A percentile compares a stretch with the other conserved stretches of the same genome.
These are phyloP conservation scores for Ceratobasidium sp. DNA, from an alignment of 1,284 basidiomycete genomes.

Conservation along the genomic window DNA sequence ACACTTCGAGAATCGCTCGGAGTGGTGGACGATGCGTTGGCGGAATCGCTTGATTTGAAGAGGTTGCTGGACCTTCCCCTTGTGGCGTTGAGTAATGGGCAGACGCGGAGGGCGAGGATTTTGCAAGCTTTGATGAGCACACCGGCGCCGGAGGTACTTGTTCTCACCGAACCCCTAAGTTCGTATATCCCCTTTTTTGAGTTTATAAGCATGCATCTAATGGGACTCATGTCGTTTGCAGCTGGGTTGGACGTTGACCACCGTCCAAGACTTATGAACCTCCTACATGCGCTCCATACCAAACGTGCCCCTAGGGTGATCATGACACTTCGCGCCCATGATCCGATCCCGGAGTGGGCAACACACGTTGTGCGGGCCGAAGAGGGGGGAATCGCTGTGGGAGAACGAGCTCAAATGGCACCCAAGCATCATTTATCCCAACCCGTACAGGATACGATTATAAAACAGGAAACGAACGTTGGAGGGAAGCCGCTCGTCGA, in stretches of 20 bases:
- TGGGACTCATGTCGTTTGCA: constrained; percentile 54
- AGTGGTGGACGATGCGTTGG: constrained; percentile 60
- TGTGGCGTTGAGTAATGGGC: constrained; percentile 90
- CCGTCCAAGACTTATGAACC: constrained; percentile 68
- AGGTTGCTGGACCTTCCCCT: constrained; percentile 83
- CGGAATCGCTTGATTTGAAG: constrained; percentile 68
- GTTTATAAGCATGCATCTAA: constrained; percentile 44
- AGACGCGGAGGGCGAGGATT: constrained; percentile 89
- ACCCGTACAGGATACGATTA: not conserved
- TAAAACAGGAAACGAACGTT: constrained; percentile 21
- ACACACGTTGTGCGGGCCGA: constrained; percentile 79
- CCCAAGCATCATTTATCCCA: constrained; percentile 34
- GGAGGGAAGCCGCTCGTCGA: constrained; percentile 65
- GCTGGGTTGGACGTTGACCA: constrained; percentile 79
- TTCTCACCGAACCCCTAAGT: constrained; percentile 86
- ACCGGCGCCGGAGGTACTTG: constrained; percentile 70
- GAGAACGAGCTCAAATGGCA: constrained; percentile 59
- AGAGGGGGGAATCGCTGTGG: constrained; percentile 63
- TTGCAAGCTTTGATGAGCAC: constrained; percentile 80
- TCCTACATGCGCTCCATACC: constrained; percentile 73
- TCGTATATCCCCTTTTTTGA: constrained; percentile 62
- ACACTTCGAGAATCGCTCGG: constrained; percentile 79
- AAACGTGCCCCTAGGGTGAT: constrained; percentile 72
- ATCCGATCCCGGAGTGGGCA: constrained; percentile 86
- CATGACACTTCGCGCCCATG: constrained; percentile 84